Conservation (phyloP, 2,329 filamentous ascomycete species). For the Calonectria naviculata region DNA sequence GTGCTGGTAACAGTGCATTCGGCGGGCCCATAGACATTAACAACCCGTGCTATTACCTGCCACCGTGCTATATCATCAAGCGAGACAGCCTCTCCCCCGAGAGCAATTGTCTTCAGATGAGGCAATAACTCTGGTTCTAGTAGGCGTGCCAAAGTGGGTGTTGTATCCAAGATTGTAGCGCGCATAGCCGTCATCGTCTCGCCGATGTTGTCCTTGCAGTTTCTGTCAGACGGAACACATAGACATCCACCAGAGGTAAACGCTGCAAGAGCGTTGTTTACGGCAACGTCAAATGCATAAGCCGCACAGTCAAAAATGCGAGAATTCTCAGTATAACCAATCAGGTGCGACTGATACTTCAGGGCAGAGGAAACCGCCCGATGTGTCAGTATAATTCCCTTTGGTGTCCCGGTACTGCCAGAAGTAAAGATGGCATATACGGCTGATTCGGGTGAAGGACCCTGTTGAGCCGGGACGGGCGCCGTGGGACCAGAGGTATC, state of each 20-base stretch:
- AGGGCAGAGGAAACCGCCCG: constrained; percentile 4
- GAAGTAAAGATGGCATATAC: constrained; percentile 38
- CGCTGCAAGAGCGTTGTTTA: constrained; percentile 20
- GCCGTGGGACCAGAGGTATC: background rate
- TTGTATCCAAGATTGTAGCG: background rate
- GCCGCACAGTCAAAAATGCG: constrained; percentile 16
- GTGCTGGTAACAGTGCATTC: constrained; percentile 13
- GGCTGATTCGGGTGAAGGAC: background rate
- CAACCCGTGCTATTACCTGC: constrained; percentile 7
- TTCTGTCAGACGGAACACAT: constrained; percentile 13
- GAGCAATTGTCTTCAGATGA: background rate
- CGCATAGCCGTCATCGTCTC: background rate
- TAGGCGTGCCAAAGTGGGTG: background rate
- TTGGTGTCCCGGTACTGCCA: constrained; percentile 40
- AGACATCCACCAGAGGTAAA: constrained; percentile 25
- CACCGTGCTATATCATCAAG: constrained; percentile 10
- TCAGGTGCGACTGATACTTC: background rate
- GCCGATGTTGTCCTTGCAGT: background rate
- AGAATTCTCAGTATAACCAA: background rate
- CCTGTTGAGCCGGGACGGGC: background rate
- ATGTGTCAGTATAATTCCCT: constrained; percentile 35
- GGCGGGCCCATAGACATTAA: constrained; percentile 32
- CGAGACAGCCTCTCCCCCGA: background rate
- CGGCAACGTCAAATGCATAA: constrained; percentile 26
- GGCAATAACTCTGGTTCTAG: background rate